Evolutionary conservation across 176 grass and related monocot species (phyloP), one percentile per base, ranked within the genome.

Genomic region (Rhynchospora pubera): DNA sequence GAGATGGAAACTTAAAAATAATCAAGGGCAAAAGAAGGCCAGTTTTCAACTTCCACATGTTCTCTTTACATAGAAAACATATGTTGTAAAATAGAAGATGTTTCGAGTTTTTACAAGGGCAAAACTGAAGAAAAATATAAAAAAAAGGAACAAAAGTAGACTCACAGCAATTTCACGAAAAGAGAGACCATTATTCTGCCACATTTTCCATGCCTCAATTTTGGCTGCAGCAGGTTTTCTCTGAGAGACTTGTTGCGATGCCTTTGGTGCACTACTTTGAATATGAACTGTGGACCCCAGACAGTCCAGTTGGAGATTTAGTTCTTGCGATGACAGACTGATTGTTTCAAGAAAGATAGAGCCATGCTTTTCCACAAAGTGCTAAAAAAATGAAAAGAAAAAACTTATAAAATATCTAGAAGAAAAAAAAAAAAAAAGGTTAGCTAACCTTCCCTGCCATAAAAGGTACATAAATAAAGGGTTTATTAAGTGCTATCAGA

Each of bases 121-220:
- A 69, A 53, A 30, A 14, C 53, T 50, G 57, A 87, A 81, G 16
- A 9, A 68, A 85, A 69, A 87, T 82, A 83, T 6, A 2, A 47
- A 64, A 89, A n/a, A 79, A 72, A 32, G 22, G 28, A 45, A 69
- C 80, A 72, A 7, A 81, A 24, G 19, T 58, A 67, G 57, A 88
- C 94, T 94, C 55, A 98, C 95, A 19, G 95, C 92, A 79, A 98
- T 84, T 91, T 98, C 78, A 64, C 80, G 85, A 88, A 98, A 90
- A 4, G 92, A 90, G 68, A 87, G 78, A 22, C 90, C 84, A 69
- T 60, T 51, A 19, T 93, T 86, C 62, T 98, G 92, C 92, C 92
- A 94, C 82, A 93, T 81, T 70, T 87, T 88, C 95, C 92, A 98
- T 69, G 96, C 87, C 83, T 88, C 83, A 47, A 72, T 83, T 84